These are phyloP conservation scores for Trichoderma guizhouense DNA, from an alignment of 2,329 filamentous ascomycete species.

Conservation along the genomic window DNA sequence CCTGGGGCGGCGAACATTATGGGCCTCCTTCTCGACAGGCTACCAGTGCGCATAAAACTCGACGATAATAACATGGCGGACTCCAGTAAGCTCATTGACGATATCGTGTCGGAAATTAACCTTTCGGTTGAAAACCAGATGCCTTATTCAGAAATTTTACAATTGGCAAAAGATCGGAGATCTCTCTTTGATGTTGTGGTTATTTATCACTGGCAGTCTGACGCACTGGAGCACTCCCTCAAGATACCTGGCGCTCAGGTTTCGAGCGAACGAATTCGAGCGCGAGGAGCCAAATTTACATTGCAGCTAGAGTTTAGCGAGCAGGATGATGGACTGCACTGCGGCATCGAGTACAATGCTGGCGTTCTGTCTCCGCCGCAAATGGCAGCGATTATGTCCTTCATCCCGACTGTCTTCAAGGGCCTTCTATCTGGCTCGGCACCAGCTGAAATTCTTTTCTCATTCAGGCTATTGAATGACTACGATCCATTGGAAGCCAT, in stretches of 20 bases:
- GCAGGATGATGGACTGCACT: not conserved
- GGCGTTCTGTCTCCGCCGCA: not conserved
- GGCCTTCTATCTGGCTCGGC: not conserved
- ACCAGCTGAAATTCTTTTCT: not conserved
- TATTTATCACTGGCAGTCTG: conserved; percentile 2
- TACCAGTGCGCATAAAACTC: not conserved
- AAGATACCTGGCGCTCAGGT: not conserved
- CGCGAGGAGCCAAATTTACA: not conserved
- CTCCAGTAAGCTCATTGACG: not conserved
- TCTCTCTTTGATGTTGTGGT: not conserved
- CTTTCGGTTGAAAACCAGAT: not conserved
- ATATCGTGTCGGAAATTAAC: not conserved
- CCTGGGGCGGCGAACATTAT: not conserved
- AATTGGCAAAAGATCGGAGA: not conserved
- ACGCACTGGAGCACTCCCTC: not conserved
- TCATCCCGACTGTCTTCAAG: not conserved
- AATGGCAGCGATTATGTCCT: not conserved
- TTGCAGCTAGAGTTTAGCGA: conserved; percentile 2
- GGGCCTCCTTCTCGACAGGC: not conserved
- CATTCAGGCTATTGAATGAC: not conserved
- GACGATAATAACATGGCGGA: not conserved
- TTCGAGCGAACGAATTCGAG: not conserved
- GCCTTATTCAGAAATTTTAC: not conserved
- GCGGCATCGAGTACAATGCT: not conserved
- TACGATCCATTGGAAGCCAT: not conserved